phyloP scores from a whole-genome alignment of 2,329 filamentous ascomycete species.

The Fonsecaea nubica region DNA sequence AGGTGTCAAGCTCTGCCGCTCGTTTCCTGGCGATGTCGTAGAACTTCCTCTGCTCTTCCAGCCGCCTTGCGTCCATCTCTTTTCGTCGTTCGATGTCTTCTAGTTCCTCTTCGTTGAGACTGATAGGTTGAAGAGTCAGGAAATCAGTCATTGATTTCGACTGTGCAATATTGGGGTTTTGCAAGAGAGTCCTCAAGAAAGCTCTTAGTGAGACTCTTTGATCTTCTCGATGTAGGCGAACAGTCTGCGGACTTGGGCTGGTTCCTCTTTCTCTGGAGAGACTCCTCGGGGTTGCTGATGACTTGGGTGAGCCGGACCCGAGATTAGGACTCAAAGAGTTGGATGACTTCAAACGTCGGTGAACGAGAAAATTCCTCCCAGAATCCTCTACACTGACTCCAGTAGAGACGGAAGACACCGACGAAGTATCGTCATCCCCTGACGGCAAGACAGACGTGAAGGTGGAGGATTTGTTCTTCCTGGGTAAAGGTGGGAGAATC shows the following conservation, averaged over 20 bases:
- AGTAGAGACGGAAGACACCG: slow-evolving; percentile 80
- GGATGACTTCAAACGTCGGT: slow-evolving; percentile 35
- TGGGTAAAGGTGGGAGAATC: slow-evolving; percentile 81
- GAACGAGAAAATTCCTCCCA: slow-evolving; percentile 41
- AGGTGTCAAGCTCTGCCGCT: slow-evolving; percentile 90
- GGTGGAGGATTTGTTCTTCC: slow-evolving; percentile 86
- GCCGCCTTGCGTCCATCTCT: slow-evolving; percentile 80
- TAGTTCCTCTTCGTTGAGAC: slow-evolving; percentile 79
- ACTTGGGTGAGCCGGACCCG: slow-evolving; percentile 28
- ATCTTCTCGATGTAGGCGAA: slow-evolving; percentile 79
- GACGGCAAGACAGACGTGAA: slow-evolving; percentile 63
- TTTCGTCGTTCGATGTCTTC: slow-evolving; percentile 81
- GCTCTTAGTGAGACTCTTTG: slow-evolving; percentile 91
- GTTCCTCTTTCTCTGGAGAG: slow-evolving; percentile 32
- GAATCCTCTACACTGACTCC: slow-evolving; percentile 57
- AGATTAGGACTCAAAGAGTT: slow-evolving; percentile 31
- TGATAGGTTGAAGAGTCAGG: slow-evolving; percentile 73
- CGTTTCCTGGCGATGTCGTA: slow-evolving; percentile 93
- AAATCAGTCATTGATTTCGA: slow-evolving; percentile 87
- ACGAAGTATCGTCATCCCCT: slow-evolving; percentile 77
- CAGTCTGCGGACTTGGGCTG: slow-evolving; percentile 50
- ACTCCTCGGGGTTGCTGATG: slow-evolving; percentile 34
- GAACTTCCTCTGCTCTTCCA: slow-evolving; percentile 91
- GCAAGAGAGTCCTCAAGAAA: slow-evolving; percentile 83
- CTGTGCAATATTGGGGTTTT: slow-evolving; percentile 81